These are phyloP conservation scores for Talaromyces trachyspermus DNA, from an alignment of 495 filamentous ascomycete species.

Conservation along the genomic window DNA sequence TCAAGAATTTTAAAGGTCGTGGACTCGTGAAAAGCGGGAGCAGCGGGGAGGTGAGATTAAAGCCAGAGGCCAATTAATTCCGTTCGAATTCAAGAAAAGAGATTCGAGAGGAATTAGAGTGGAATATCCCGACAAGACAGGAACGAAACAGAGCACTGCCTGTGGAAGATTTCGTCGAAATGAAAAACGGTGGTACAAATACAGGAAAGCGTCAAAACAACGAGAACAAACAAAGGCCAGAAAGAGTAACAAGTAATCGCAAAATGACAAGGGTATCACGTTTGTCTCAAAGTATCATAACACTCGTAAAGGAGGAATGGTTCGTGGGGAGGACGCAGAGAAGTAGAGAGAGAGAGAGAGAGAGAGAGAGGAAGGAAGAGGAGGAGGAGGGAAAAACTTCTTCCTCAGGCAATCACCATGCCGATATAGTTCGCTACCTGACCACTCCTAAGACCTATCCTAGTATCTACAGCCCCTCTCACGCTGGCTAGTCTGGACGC, in stretches of 20 bases:
- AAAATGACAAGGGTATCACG: conserved; percentile 4
- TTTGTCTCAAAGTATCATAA: conserved; percentile 3
- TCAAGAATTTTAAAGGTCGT: conserved; percentile 15
- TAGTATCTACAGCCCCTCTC: no score
- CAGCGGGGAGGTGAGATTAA: background rate
- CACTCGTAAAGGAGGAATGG: conserved; percentile 2
- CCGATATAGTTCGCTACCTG: background rate
- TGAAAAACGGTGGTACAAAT: background rate
- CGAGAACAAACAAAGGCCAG: background rate
- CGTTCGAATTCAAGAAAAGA: no score
- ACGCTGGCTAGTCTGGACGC: no score
- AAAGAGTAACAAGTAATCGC: conserved; percentile 4
- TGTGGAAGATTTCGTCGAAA: background rate
- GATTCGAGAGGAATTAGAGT: conserved; percentile 6
- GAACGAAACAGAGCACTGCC: background rate
- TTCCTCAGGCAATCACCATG: conserved; percentile 3
- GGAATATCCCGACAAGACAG: background rate
- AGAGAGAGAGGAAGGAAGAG: conserved; percentile 9
- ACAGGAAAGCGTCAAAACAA: conserved; percentile 13
- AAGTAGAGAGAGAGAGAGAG: background rate
- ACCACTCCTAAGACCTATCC: background rate
- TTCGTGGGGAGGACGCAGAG: background rate
- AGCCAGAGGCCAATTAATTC: no score
- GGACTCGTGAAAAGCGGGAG: conserved; percentile 16
- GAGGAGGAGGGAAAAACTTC: conserved; percentile 8